Percentiles rank a stretch among this genome's conserved stretches.
phyloP scores from a whole-genome alignment of 1,284 basidiomycete genomes.

The Pterulicium gracile region DNA sequence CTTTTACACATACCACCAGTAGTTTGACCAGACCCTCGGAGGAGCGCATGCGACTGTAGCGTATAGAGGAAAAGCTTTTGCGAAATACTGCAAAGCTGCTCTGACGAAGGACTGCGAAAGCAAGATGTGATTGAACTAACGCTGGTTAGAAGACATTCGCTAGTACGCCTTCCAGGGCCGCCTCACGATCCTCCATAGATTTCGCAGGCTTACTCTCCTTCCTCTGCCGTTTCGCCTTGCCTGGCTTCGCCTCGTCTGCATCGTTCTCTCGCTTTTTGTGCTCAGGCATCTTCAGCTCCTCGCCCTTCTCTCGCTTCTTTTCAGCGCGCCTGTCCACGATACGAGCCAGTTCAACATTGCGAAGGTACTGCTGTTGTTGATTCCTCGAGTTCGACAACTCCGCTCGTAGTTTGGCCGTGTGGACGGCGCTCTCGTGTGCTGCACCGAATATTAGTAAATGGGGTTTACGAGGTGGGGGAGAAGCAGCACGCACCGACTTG shows the following conservation, averaged over 20 bases:
- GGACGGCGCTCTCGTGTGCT: constrained; percentile 92
- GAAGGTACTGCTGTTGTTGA: constrained; percentile 91
- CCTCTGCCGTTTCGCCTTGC: constrained; percentile 8
- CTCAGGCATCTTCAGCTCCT: constrained; percentile 21
- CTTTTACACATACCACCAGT: too few species aligned
- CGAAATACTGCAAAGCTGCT: too few species aligned
- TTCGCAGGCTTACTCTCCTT: background rate
- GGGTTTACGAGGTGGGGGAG: constrained; percentile 3
- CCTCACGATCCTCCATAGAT: background rate
- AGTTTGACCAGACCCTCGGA: too few species aligned
- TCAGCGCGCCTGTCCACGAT: constrained; percentile 80
- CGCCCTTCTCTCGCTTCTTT: constrained; percentile 49
- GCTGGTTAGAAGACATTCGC: constrained; percentile 4
- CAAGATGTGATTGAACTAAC: too few species aligned
- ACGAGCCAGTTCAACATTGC: constrained; percentile 91
- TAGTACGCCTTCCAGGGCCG: background rate
- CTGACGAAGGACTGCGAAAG: too few species aligned
- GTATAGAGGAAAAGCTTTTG: too few species aligned
- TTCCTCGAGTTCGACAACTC: constrained; percentile 82
- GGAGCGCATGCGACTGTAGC: too few species aligned
- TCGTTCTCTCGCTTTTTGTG: constrained; percentile 10
- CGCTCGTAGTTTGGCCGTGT: constrained; percentile 79
- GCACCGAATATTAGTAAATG: constrained; percentile 8
- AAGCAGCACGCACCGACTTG: constrained; percentile 75
- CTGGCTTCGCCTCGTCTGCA: constrained; percentile 7